Evolutionary conservation across 73 alveolate species (phyloP), one percentile per base, ranked within the genome.

Genomic region (Blepharisma japonicum): DNA sequence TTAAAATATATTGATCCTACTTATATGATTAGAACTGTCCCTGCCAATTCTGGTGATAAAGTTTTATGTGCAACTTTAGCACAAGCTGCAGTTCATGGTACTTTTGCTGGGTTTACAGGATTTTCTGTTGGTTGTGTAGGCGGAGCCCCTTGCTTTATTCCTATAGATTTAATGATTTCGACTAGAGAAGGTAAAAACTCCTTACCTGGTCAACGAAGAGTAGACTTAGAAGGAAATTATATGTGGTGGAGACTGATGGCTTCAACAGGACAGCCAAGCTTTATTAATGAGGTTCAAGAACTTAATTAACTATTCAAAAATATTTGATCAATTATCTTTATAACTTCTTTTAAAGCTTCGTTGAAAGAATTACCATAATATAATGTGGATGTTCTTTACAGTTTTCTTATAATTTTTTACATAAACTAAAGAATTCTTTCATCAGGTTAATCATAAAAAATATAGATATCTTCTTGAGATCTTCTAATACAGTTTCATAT

Each of bases 1-100:
- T 87, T 67, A 21, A 89, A 96, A 87, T 95, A 94, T 85, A 96
- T 97, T 81, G 99, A 97, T 82, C 99, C 99, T 6, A 96, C 99
- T 18, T 97, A 97, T 87, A 96, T 94, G 85, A 94, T 97, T 77
- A 92, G 99, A 56, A 91, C 99, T 6, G 98, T 92, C 53, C 97
- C 98, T 6, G 97, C 99, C 42, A 96, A 96, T 88, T 94, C 98
- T 78, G 95, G 86, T 71, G 99, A 97, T 85, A 91, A 96, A 68
- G 95, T 93, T 55, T 81, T 94, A 85, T 97, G 99, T 88, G 90
- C 98, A 55, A 74, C 81, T 54, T 77, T 89, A 55, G 96, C 96
- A 6, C 83, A 89, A 77, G 82, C 76, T 86, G 96, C 96, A 21
- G 96, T 86, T 45, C 96, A 89, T 53, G 93, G 92, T 8, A 80